Conservation (phyloP, 192 early-diverging fungal species). For the Umbelopsis ramanniana region DNA sequence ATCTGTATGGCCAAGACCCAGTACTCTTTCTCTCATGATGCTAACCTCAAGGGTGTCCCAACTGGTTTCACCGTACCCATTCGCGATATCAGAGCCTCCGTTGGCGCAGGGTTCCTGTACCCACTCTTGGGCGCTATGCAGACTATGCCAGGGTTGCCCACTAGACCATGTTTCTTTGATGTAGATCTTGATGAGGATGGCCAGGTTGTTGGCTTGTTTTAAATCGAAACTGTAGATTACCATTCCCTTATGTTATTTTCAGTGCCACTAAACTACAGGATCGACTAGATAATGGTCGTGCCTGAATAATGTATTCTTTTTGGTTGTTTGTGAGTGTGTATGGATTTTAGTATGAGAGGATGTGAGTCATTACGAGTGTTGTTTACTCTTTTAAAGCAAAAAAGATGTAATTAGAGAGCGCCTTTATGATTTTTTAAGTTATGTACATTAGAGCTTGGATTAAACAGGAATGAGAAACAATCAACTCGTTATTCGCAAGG, state of each 20-base stretch:
- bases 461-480: too few relatives aligned
- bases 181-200: slow-evolving; percentile 93
- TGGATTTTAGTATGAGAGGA: too few relatives aligned
- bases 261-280: too few relatives aligned
- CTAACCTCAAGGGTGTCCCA: slow-evolving; percentile 90
- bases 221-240: slow-evolving; percentile 31
- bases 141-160: slow-evolving; percentile 97
- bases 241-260: not conserved
- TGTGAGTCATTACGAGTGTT: too few relatives aligned
- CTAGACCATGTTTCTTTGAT: slow-evolving; percentile 95
- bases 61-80: slow-evolving; percentile 92
- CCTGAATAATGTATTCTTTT: not conserved
- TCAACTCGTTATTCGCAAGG: too few relatives aligned
- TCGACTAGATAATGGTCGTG: not conserved
- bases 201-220: slow-evolving; percentile 89
- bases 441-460: too few relatives aligned
- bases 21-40: slow-evolving; percentile 89
- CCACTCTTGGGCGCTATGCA: slow-evolving; percentile 96
- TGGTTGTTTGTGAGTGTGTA: not conserved
- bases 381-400: too few relatives aligned
- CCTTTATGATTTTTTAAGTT: too few relatives aligned
- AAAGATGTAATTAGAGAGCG: too few relatives aligned
- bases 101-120: slow-evolving; percentile 97
- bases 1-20: slow-evolving; percentile 99
- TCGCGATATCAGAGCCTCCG: slow-evolving; percentile 92